A percentile compares a stretch with the other conserved stretches of the same genome.
These are phyloP conservation scores for Tetrastigma voinierianum DNA, from an alignment of 164 flowering plant genomes.

Conservation along the genomic window DNA sequence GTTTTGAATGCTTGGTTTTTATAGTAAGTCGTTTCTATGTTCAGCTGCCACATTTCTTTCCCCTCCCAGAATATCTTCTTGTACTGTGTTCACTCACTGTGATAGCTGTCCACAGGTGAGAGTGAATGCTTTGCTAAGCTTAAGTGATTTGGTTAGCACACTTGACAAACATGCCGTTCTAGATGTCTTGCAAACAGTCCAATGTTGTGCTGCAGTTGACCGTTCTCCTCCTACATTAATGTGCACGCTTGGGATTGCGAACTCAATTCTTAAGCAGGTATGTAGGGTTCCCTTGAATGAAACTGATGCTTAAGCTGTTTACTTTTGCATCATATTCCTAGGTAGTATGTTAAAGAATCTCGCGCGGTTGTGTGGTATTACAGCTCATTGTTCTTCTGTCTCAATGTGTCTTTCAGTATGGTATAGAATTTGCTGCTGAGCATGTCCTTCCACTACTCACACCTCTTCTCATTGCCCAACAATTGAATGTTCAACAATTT, in stretches of 20 bases:
- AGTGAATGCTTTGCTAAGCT: slow-evolving; percentile 90
- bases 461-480: slow-evolving; percentile 84
- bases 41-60: too few species aligned
- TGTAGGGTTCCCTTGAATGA: neutral
- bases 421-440: slow-evolving; percentile 82
- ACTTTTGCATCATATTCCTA: neutral
- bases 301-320: neutral
- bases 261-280: slow-evolving; percentile 89
- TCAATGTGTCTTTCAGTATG: slow-evolving; percentile 53
- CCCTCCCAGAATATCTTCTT: too few species aligned
- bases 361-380: neutral
- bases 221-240: slow-evolving; percentile 92
- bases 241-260: slow-evolving; percentile 95
- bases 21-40: too few species aligned
- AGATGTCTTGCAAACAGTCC: slow-evolving; percentile 85
- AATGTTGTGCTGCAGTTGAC: slow-evolving; percentile 95
- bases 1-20: too few species aligned
- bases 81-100: neutral
- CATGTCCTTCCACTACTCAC: slow-evolving; percentile 80
- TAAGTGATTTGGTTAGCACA: slow-evolving; percentile 68
- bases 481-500: slow-evolving; percentile 95
- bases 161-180: slow-evolving; percentile 78
- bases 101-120: slow-evolving; percentile 67
- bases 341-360: neutral
- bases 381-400: slow-evolving; percentile 8